Evolutionary conservation across 108 stramenopile genomes (phyloP), one percentile per base, ranked within the genome.

Genomic region (Skeletonema menzelii): DNA sequence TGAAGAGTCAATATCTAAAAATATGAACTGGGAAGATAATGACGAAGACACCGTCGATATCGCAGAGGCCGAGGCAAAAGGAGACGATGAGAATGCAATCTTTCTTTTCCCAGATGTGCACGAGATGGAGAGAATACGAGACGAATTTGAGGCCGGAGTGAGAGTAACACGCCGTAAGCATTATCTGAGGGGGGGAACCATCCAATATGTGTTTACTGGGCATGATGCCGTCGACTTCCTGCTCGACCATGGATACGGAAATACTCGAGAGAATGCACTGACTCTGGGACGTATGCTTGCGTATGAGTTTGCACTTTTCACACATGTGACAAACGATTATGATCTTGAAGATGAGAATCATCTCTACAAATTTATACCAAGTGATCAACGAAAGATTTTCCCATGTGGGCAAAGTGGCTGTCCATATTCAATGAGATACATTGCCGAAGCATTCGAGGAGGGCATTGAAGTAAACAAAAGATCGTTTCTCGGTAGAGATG

Each of bases 401-500:
- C 49, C 49, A 22, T 10, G 20, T 53, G 49, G 49, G 4, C 20
- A 35, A 4, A 5, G 14, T 1, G 37, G 37, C 32, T 19, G 27
- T 17, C 19, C 63, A 8, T 60, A 46, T 19, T 22, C 58, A 13
- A 46, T 70, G 11, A 59, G 42, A 17, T 70, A 70, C 28, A 70
- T 70, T 26, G 17, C 69, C 13, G 69, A 70, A 19, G 69, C 49
- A 8, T 70, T 70, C 22, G 69, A 70, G 42, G 69, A 70, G 19
- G 59, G 69, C n/a, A 59, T 70, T 1, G 69, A 70, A 20, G 69
- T 70, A 2, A 42, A 87, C 75, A 57, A 74, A 20, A 66, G 60
- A 32, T 70, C 72, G 13, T 91, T 91, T 37, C 56, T 88, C 10
- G 87, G 84, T 0, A 34, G 73, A 5, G 77, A 85, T n/a, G 84